Percentiles rank a stretch among this genome's conserved stretches.
phyloP scores from a whole-genome alignment of 2,329 filamentous ascomycete species.

The Fusarium sublunatum region DNA sequence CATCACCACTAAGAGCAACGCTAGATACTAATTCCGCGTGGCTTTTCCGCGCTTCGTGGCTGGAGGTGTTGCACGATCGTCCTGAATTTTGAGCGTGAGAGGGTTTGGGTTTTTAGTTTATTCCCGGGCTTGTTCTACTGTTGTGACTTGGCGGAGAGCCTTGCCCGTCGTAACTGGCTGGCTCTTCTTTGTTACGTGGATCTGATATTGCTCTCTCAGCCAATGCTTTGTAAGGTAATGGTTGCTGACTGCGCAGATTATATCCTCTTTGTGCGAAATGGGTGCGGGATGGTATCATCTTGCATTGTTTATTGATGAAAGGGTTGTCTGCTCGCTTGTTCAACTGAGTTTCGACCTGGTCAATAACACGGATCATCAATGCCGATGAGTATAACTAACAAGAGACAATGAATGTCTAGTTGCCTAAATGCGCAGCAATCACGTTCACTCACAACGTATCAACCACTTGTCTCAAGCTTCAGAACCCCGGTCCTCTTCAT shows the following conservation, averaged over 20 bases:
- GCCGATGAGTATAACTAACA: background rate
- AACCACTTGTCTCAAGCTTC: background rate
- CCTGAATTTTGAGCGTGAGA: conserved; percentile 17
- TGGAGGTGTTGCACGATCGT: conserved; percentile 18
- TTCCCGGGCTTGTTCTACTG: conserved; percentile 8
- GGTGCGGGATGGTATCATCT: background rate
- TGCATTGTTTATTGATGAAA: background rate
- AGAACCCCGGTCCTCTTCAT: background rate
- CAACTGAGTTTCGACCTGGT: background rate
- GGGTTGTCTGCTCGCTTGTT: background rate
- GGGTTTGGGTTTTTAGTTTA: background rate
- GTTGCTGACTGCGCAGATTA: too few species aligned
- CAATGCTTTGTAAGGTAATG: background rate
- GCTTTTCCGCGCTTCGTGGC: conserved; percentile 14
- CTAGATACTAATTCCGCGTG: conserved; percentile 11
- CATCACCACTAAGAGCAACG: conserved; percentile 2
- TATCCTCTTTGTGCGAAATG: background rate
- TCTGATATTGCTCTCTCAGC: background rate
- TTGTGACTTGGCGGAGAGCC: conserved; percentile 5
- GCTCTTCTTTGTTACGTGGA: background rate
- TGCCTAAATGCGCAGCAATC: background rate
- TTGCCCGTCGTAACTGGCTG: background rate
- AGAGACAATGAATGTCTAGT: too few species aligned
- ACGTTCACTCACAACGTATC: background rate
- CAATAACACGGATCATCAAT: background rate